These are phyloP conservation scores for Paradendryphiella salina DNA, from an alignment of 2,329 filamentous ascomycete genomes.

Conservation along the genomic window DNA sequence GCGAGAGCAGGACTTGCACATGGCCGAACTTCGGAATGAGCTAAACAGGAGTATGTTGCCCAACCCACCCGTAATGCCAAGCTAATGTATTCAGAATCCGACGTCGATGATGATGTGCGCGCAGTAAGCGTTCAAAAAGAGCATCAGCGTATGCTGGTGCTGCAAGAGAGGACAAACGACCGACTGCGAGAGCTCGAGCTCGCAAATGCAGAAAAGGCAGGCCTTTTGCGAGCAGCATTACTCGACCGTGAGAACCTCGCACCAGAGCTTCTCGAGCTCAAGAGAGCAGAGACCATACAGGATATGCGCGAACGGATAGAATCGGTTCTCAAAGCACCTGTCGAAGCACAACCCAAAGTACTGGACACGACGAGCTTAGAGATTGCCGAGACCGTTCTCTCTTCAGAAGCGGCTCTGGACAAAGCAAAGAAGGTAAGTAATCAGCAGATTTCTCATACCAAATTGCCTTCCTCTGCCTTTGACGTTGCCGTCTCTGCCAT, in stretches of 20 bases:
- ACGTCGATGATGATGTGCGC: slow-evolving; percentile 37
- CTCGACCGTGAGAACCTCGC: slow-evolving; percentile 41
- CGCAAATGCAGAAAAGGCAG: slow-evolving; percentile 42
- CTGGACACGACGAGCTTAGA: slow-evolving; percentile 40
- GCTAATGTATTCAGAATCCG: slow-evolving; percentile 28
- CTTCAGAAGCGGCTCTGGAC: slow-evolving; percentile 42
- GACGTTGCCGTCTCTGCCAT: slow-evolving; percentile 27
- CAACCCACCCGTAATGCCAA: not conserved
- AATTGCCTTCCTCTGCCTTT: slow-evolving; percentile 26
- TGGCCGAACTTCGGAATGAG: slow-evolving; percentile 44
- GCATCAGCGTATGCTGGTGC: slow-evolving; percentile 40
- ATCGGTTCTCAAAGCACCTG: slow-evolving; percentile 34
- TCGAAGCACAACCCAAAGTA: slow-evolving; percentile 38
- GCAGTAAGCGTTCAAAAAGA: slow-evolving; percentile 39
- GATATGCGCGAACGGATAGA: slow-evolving; percentile 42
- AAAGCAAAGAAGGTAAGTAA: slow-evolving; percentile 46
- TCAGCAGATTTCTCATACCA: slow-evolving; percentile 30
- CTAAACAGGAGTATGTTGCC: slow-evolving; percentile 39
- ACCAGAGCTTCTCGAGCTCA: slow-evolving; percentile 40
- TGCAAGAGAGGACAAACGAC: slow-evolving; percentile 43
- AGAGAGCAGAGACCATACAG: slow-evolving; percentile 39
- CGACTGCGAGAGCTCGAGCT: slow-evolving; percentile 42
- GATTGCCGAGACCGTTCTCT: slow-evolving; percentile 42
- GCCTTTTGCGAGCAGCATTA: slow-evolving; percentile 40
- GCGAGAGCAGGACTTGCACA: slow-evolving; percentile 43